A percentile compares a stretch with the other conserved stretches of the same genome.
phyloP scores from a whole-genome alignment of 345 rosid species.

The Hibiscus trionum region DNA sequence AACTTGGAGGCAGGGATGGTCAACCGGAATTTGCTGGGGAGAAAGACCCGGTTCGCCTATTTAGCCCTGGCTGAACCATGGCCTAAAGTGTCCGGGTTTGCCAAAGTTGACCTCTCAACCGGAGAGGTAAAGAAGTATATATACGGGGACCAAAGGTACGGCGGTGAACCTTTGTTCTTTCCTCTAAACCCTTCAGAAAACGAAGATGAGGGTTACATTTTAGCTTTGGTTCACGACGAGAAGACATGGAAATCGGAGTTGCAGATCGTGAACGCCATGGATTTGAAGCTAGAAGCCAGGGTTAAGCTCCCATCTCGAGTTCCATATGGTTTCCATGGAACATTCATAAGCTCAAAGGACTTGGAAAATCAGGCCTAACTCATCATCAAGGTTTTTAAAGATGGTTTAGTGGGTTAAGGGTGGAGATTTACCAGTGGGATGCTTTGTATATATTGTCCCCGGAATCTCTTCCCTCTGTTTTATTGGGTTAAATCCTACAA shows the following conservation, averaged over 20 bases:
- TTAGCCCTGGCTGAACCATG: constrained; percentile 81
- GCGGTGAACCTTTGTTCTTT: constrained; percentile 74
- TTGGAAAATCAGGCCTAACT: constrained; percentile 41
- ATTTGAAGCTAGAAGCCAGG: constrained; percentile 50
- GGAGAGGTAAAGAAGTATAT: constrained; percentile 52
- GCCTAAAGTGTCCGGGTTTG: constrained; percentile 86
- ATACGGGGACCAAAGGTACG: constrained; percentile 56
- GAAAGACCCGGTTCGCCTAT: constrained; percentile 61
- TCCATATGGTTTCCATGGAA: constrained; percentile 33
- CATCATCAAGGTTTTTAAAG: background rate
- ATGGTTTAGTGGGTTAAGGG: background rate
- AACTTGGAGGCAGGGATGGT: constrained; percentile 93
- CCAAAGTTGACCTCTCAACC: constrained; percentile 56
- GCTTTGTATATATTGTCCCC: constrained; percentile 55
- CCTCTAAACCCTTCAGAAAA: constrained; percentile 26
- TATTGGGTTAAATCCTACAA: background rate
- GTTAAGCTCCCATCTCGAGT: constrained; percentile 75
- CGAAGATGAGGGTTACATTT: constrained; percentile 61
- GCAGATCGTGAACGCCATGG: constrained; percentile 59
- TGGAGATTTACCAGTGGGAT: constrained; percentile 58
- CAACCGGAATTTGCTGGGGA: constrained; percentile 62
- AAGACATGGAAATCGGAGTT: constrained; percentile 68
- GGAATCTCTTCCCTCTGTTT: constrained; percentile 45
- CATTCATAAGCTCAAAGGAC: constrained; percentile 47
- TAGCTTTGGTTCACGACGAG: constrained; percentile 74